phyloP scores from a whole-genome alignment of 257 asterid species.

The Salvia rosmarinus region DNA sequence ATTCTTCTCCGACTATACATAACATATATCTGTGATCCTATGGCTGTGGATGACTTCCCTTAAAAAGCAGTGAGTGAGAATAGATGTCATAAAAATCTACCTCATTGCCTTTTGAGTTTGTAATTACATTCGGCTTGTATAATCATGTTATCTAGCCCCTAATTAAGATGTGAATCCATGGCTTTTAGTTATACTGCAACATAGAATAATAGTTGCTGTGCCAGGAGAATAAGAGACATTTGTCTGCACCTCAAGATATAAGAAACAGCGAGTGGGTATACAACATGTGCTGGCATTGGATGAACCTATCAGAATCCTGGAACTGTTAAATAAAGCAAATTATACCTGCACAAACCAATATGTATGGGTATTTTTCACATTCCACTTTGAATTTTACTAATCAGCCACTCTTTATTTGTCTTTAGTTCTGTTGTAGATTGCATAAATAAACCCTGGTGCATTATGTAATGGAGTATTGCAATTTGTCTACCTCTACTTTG shows the following conservation, averaged over 20 bases:
- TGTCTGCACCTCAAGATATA: conserved; percentile 19
- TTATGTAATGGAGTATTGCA: background rate
- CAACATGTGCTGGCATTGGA: conserved; percentile 27
- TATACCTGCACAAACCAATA: conserved; percentile 20
- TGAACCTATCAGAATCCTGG: conserved; percentile 14
- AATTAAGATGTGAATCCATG: background rate
- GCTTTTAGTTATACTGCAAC: conserved; percentile 13
- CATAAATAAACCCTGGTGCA: background rate
- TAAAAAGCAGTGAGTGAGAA: conserved; percentile 3
- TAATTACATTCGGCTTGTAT: conserved; percentile 25
- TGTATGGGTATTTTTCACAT: conserved; percentile 10
- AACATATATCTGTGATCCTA: background rate
- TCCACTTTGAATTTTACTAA: conserved; percentile 4
- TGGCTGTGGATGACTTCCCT: background rate
- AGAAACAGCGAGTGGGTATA: conserved; percentile 14
- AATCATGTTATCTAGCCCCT: background rate
- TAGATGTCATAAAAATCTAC: background rate
- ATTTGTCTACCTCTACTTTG: conserved; percentile 4
- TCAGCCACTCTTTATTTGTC: conserved; percentile 13
- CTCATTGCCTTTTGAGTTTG: conserved; percentile 28
- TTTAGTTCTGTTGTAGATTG: conserved; percentile 3
- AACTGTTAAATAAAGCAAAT: conserved; percentile 13
- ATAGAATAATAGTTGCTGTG: background rate
- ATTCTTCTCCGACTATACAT: background rate
- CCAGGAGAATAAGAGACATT: conserved; percentile 25